Evolutionary conservation across 352 stramenopile genomes (phyloP), one percentile per base, ranked within the genome.

Genomic region (Globisporangium paddicum): DNA sequence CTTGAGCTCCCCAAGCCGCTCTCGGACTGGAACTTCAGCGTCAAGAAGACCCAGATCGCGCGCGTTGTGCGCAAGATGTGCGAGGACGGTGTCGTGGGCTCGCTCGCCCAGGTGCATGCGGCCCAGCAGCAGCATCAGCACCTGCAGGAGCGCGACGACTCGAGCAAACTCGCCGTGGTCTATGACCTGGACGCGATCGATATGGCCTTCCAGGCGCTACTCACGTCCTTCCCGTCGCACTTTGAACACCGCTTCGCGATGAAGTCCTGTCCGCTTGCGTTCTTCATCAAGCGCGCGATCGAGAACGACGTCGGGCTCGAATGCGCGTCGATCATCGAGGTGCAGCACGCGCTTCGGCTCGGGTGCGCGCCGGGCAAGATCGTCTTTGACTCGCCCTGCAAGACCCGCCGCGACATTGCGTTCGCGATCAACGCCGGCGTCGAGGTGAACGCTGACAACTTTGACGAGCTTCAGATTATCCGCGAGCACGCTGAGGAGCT

Each of bases 301-400:
- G 73, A 89, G 25, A 89, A 89, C 52, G 79, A 87, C 44, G 73
- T 91, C 21, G 86, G 86, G 0, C 65, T 90, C 41, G 86, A 91
- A 64, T 93, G 86, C 41, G 86, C 86, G n/a, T 95, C 86, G 1
- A 77, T 95, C 30, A 63, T 90, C 8, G 86, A 95, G 62, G 86
- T 93, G 13, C 75, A 90, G 58, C 86, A 95, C 48, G 84, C 86
- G 8, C 67, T 95, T 40, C 71, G 73, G 5, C 69, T 92, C 34
- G 80, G 82, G 2, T 95, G 84, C 28, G 49, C 80, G 38, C 80
- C 82, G 28, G 69, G 86, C 55, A 81, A 82, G 23, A 83, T 97
- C 37, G 89, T 98, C 8, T 98, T 96, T 62, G 93, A 98, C 67
- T 96, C 82, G 66, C 93, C 93, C 1, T 96, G 86, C 73, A 98